Evolutionary conservation across 2,329 filamentous ascomycete species (phyloP), one percentile per base, ranked within the genome.

Genomic region (Ophiostoma himal-ulmi): DNA sequence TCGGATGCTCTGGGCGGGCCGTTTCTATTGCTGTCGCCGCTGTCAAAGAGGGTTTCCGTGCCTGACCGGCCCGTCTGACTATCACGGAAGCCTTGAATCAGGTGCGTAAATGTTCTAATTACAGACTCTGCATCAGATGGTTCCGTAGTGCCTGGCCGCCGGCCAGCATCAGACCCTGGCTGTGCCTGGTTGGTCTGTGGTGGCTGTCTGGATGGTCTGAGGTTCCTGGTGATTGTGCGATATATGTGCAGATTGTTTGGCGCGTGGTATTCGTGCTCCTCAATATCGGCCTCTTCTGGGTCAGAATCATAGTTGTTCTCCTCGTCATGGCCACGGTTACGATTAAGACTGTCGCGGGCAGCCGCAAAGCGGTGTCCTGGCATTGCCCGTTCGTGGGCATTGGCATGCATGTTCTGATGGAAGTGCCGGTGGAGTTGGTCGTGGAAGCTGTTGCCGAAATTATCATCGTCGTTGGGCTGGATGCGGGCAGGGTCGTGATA

Each of bases 261-360:
- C n/a, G 34, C 62, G 20, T 39, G 62, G 26, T 75, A 72, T n/a
- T 82, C 67, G 52, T 84, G 80, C 37, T 88, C 83, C 34, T 87
- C 84, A 71, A 88, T 85, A 74, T 88, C 84, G 36, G 80, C 84
- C 74, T 88, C 86, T 17, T 87, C 86, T 0, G 85, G 85, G 22
- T 69, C 68, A 11, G 62, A 65, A 68, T 75, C 71, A 62, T 73
- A 71, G 57, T 73, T 76, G 26, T 68, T 69, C 67, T 37, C 60
- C 14, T 37, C 8, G 17, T n/a, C 17, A 37, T 36, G 60, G 36
- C 8, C 20, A 7, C 57, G n/a, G n/a, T 6, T n/a, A n/a, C n/a
- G n/a, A n/a, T n/a, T n/a, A 20, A 30, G 54, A n/a, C 17, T 34
- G 22, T 52, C 62, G 64, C 20, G 36, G 6, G 8, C 30, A 65